These are phyloP conservation scores for Cornus kousa DNA, from an alignment of 148 eudicot species.

Conservation along the genomic window DNA sequence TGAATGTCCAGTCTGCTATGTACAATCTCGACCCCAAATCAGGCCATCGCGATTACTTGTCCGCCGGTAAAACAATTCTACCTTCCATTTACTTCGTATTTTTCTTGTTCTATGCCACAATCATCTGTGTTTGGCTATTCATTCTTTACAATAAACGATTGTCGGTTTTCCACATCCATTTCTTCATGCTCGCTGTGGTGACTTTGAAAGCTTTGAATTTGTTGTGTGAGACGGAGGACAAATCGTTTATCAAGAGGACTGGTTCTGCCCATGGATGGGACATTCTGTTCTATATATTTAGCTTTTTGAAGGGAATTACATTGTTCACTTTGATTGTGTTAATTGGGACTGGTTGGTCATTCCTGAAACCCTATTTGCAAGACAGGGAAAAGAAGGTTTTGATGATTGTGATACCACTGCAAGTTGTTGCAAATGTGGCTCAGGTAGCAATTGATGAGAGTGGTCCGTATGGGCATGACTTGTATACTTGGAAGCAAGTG, in stretches of 20 bases:
- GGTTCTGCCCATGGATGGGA: conserved; percentile 50
- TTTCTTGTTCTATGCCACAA: conserved; percentile 21
- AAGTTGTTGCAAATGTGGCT: conserved; percentile 42
- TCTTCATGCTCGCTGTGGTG: conserved; percentile 34
- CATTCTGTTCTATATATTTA: conserved; percentile 39
- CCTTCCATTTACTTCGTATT: conserved; percentile 33
- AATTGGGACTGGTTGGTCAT: conserved; percentile 52
- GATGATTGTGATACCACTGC: conserved; percentile 48
- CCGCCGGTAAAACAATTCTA: conserved; percentile 37
- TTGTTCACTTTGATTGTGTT: conserved; percentile 42
- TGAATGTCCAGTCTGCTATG: conserved; percentile 33
- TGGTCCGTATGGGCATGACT: conserved; percentile 33
- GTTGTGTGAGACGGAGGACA: conserved; percentile 42
- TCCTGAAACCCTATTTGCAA: conserved; percentile 44
- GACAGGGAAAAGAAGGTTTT: conserved; percentile 44
- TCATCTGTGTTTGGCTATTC: conserved; percentile 29
- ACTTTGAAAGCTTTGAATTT: conserved; percentile 37
- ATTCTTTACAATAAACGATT: conserved; percentile 17
- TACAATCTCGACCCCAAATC: conserved; percentile 30
- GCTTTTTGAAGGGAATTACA: conserved; percentile 38
- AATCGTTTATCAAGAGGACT: conserved; percentile 35
- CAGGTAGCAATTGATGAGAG: conserved; percentile 37
- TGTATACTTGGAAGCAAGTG: conserved; percentile 37
- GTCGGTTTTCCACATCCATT: conserved; percentile 33
- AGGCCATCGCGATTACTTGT: conserved; percentile 32